A percentile compares a stretch with the other conserved stretches of the same genome.
These are phyloP conservation scores for Dothistroma pini DNA, from an alignment of 2,329 filamentous ascomycete species.

Conservation along the genomic window DNA sequence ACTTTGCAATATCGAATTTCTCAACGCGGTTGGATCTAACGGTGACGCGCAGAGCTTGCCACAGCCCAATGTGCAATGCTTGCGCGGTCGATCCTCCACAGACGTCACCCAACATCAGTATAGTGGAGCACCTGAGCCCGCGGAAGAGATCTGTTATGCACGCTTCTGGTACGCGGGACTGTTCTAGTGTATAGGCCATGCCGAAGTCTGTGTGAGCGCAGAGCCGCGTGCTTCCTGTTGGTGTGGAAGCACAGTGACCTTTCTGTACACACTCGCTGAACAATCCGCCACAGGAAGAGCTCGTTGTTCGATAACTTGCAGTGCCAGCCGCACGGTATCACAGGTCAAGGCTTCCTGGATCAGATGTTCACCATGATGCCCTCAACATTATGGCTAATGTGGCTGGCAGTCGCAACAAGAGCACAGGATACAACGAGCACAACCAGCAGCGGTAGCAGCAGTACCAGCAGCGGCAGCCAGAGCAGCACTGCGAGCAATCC, in stretches of 20 bases:
- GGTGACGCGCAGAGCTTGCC: background rate
- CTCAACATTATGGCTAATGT: slow-evolving; percentile 30
- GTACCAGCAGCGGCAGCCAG: background rate
- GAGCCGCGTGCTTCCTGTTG: background rate
- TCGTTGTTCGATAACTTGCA: slow-evolving; percentile 1
- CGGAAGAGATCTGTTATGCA: background rate
- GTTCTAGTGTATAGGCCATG: background rate
- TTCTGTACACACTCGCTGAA: background rate
- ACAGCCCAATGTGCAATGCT: background rate
- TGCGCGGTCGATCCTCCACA: background rate
- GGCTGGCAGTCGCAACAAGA: slow-evolving; percentile 34
- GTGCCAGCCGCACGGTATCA: background rate
- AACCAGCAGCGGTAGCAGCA: background rate
- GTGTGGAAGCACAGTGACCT: background rate
- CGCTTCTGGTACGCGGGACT: background rate
- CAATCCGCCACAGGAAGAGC: background rate
- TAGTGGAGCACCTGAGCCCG: background rate
- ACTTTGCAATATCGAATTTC: background rate
- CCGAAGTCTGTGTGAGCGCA: background rate
- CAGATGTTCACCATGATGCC: slow-evolving; percentile 27
- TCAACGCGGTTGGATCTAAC: background rate
- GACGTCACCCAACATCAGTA: background rate
- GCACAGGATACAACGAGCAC: slow-evolving; percentile 22
- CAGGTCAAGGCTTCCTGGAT: background rate
- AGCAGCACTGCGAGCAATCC: background rate